Evolutionary conservation across 1,139 yeast species (phyloP).

Genomic region (Candida sp.): DNA sequence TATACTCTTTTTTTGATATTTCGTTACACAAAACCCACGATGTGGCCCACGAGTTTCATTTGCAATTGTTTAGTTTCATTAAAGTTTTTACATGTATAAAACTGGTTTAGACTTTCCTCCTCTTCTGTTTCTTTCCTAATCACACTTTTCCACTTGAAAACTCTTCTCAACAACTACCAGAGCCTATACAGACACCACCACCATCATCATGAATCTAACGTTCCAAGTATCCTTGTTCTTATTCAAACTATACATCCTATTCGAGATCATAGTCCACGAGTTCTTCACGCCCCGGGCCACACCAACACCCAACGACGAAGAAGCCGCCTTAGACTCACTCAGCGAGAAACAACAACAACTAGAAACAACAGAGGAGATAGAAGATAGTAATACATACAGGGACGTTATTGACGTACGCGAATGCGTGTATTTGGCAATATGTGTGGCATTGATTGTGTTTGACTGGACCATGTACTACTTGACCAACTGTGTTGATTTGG

Average conservation of each 20-base stretch:
- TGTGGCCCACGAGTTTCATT: not conserved
- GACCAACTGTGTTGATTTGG: not conserved
- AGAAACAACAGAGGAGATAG: constrained; percentile 3
- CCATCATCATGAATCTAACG: not conserved
- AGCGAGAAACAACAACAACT: not conserved
- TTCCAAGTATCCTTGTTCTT: not conserved
- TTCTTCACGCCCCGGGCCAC: not conserved
- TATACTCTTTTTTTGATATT: too few species aligned
- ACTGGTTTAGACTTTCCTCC: too few species aligned
- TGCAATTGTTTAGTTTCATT: not conserved
- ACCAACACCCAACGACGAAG: not conserved
- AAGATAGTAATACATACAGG: not conserved
- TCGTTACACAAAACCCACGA: too few species aligned
- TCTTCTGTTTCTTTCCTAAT: too few species aligned
- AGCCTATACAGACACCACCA: too few species aligned
- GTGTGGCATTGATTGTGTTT: constrained; percentile 2
- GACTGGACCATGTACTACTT: constrained; percentile 2
- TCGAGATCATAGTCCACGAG: constrained; percentile 1
- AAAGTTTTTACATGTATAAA: too few species aligned
- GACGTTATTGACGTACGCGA: not conserved
- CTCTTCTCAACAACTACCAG: too few species aligned
- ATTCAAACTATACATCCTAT: constrained; percentile 2
- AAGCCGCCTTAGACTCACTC: not conserved
- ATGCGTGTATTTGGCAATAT: not conserved
- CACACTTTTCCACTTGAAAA: too few species aligned